Evolutionary conservation across 2,329 filamentous ascomycete genomes (phyloP), one percentile per base, ranked within the genome.

Genomic region (Rachicladosporium sp.): DNA sequence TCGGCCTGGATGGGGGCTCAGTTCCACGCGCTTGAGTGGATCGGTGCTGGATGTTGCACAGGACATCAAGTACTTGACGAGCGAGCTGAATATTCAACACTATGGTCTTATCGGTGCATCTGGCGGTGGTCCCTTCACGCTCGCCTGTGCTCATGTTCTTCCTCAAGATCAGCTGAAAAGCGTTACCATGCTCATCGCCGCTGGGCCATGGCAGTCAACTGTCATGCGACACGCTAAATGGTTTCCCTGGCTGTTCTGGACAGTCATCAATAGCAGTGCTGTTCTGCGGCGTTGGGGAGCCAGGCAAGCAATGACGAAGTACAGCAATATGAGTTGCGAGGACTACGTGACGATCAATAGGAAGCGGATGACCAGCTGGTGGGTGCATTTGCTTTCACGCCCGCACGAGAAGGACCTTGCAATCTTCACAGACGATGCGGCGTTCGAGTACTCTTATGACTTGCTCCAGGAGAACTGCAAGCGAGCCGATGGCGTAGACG

Each of bases 51-150:
- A 66, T 48, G 64, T 59, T 55, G 60, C 67, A 3, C 42, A 55
- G 10, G 67, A 72, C 40, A 48, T 71, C 3, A 44, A 60, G 10
- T 51, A 51, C 1, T 57, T 72, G 5, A 58, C 60, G 4, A 45
- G 60, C 2, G 56, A 66, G 42, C 56, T 70, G 7, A 52, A 59
- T 4, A 43, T 70, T 10, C 40, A 53, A 4, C 45, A 54, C 4
- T 72, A 67, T 49, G 57, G 59, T 10, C 53, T 71, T 12, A 44
- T 71, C 5, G 67, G 66, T 2, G 51, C 60, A 4, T 68, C 63
- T 0, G 68, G 67, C 6, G 69, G 69, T 12, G 64, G 65, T 2
- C 65, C 68, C 1, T 71, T 67, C 46, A 60, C 61, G 2, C 49
- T 71, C 8, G 68, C 67, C 13, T 72, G 67, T 45, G 58, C 67